Evolutionary conservation across 768 basidiomycete species (phyloP), one percentile per base, ranked within the genome.

Genomic region (Rubroboletus pulcherrimus): DNA sequence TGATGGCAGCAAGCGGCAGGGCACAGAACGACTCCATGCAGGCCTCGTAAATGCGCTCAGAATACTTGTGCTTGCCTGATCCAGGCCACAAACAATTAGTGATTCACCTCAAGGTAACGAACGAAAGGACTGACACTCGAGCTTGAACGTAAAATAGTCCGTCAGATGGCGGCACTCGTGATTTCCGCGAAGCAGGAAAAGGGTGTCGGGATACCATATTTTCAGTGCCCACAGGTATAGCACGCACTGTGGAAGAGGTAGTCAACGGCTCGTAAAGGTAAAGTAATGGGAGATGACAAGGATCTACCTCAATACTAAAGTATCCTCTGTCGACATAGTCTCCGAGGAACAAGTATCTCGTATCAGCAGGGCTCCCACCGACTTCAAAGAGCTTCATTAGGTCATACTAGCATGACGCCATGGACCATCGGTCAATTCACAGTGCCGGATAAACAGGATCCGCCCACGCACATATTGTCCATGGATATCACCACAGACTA

Each of bases 111-210:
- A 19, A 33, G 17, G 47, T 1, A 24, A 59, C n/a, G 46, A 39
- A 9, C 31, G 55, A 17, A 39, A 41, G 4, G 40, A 75, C 91
- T 66, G 67, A 93, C 95, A 97, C 78, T 98, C 96, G 29, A 97
- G 86, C 74, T 97, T 98, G 81, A 98, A 98, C 35, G 95, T 98
- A 70, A 97, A 98, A 73, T 98, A 98, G 68, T 98, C 95, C 21
- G 96, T 99, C 71, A 98, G 75, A 76, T 98, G 97, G 47, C 97
- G 86, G 71, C 97, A 99, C 77, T 99, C 97, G 73, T 99, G 97
- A 66, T 99, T 99, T 47, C 97, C 97, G 48, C 97, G 91, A 35
- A 99, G 81, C 39, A 99, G 83, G 80, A 96, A 98, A 37, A 98
- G 79, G 29, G 95, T 97, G 63, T 95, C 86, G 49, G 97, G 97